Evolutionary conservation across 2,329 filamentous ascomycete genomes (phyloP), one percentile per base, ranked within the genome.

Genomic region (Ophiostoma montium): DNA sequence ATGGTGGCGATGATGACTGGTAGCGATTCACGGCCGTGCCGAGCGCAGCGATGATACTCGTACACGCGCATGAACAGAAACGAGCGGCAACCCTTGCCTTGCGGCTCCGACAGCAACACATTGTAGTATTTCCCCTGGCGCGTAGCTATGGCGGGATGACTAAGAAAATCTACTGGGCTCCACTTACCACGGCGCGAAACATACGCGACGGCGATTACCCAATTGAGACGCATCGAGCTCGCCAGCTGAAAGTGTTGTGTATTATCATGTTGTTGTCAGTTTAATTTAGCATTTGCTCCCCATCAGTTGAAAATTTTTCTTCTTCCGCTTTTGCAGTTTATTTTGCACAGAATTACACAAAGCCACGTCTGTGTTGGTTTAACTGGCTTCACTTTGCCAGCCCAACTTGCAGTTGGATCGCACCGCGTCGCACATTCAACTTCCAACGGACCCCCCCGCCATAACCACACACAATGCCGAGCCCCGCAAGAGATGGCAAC

Each of bases 401-500:
- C 13, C 31, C 10, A 11, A 5, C 31, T 3, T 33, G 31, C 31
- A 12, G 12, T 33, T 3, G 31, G 3, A 27, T 27, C 31, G 10
- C 10, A 31, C 30, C 11, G 11, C 31, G 12, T 27, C 23, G 23
- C 23, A 8, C 23, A 27, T 27, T 8, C 8, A 8, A 41, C 19
- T 2, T 18, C 27, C 21, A 41, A 27, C 21, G 11, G 18, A 41
- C 12, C 12, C 38, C 35, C n/a, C 35, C n/a, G n/a, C n/a, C n/a
- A n/a, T n/a, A 35, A 42, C 39, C 19, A 33, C 6, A 8, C 48
- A 55, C 43, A 38, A 62, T 63, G 62, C 60, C 61, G 47, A 63
- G 62, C 53, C 63, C 63, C 12, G 56, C 57, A 16, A 60, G 56
- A 50, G 61, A 62, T 35, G 50, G 52, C 30, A 53, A 49, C 23